Base-by-base conservation (phyloP, 345 rosid species). In the Eucalyptus decipiens region DNA sequence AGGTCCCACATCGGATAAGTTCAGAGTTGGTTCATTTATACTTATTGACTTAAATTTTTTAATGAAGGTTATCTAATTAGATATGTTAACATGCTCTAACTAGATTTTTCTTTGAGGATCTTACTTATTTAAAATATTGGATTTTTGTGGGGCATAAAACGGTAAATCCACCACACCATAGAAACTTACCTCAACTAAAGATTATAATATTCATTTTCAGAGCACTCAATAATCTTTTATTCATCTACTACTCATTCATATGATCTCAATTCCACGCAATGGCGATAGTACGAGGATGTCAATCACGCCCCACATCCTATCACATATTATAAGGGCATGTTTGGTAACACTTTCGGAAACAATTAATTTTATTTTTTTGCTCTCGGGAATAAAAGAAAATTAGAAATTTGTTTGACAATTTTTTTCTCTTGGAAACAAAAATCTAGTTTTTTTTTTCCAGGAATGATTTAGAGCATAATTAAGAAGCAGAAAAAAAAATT, bases 361-460 rank as follows among this genome's bases (percentile, higher is more conserved):
- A 52, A 52, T 52, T 0, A 1, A 52, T 21, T 52, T 5, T 52
- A 52, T 52, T 52, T 21, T 52, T 52, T 52, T 52, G 11, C 9
- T 52, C 1, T 1, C 0, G 0, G 0, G 11, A 52, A 21, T 2
- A 52, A 52, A 52, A 52, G 58, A 52, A 52, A 52, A 52, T 4
- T 2, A 8, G 1, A 52, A 52, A 19, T 52, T 5, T 21, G 8
- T 52, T 52, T 52, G 10, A 52, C 5, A 52, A 52, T 3, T 8
- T 19, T 8, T 49, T 52, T 9, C 8, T 52, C 26, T 52, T 2
- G 24, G 1, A 52, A 52, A 52, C 26, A 21, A 52, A 52, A 52
- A 52, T 8, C 24, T 21, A 51, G 21, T 17, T 1, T 51, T 51
- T 51, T 51, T 9, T 51, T 51, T 3, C 0, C 1, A 52, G 10